Base-by-base conservation (phyloP, 257 asterid genomes). In the Gardenia jasminoides region DNA sequence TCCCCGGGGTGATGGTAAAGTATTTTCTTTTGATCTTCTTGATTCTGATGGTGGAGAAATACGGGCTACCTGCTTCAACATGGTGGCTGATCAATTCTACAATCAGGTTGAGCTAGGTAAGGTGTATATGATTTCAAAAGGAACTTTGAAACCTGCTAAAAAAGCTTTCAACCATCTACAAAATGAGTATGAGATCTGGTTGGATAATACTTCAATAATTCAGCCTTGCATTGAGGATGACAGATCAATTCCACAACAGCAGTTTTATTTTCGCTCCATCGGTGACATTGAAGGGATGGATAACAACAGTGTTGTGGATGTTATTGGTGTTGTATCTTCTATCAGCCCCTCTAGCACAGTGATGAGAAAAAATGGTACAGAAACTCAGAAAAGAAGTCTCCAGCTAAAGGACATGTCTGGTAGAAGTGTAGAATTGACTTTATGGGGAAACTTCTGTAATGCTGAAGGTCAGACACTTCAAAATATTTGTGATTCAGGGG, bases 41-140 rank as follows among this genome's bases (percentile, higher is more conserved):
- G 98, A 96, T 78, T 91, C 97, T 22, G 99, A 92, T 80, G 98
- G 98, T 79, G 97, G 99, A 70, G 99, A 96, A 87, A 90, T 96
- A 72, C 90, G 98, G 43, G 98, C 80, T 24, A 95, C 97, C 80
- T 96, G 99, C 86, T 96, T 96, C 89, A 93, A 93, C 79, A 91
- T 93, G 70, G 97, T 89, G 84, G 97, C 87, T 70, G 98, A 93
- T 70, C 96, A 92, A 72, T 96, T 93, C 78, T 88, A 89, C 78
- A 94, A 91, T 79, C 76, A 79, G 44, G 85, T 96, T 76, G 92
- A 96, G 82, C 88, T 85, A 67, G 99, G 98, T 26, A 96, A 92
- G 82, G 96, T 96, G 59, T 96, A 90, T 74, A 88, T 92, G 87
- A 85, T 96, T 80, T 96, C 99, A 44, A 93, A 93, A 86, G 99